These are phyloP conservation scores for Gypsophila paniculata DNA, from an alignment of 179 eudicot genomes.

Conservation along the genomic window DNA sequence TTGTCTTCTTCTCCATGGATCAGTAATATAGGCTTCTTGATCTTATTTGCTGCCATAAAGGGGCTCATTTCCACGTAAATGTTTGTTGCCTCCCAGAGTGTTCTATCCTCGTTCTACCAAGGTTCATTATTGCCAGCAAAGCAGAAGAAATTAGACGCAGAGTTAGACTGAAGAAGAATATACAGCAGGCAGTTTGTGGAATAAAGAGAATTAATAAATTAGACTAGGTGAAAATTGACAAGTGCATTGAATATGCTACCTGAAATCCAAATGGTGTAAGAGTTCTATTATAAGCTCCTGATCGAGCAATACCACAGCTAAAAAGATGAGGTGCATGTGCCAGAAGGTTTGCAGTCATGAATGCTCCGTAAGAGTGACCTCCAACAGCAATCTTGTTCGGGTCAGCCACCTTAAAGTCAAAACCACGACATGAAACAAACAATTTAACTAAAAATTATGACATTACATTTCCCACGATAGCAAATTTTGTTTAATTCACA, in stretches of 20 bases:
- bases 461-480: neutral
- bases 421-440: conserved; percentile 17
- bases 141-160: neutral
- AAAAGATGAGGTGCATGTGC: conserved; percentile 98
- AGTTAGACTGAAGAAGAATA: neutral
- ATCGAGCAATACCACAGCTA: conserved; percentile 88
- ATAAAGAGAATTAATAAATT: neutral
- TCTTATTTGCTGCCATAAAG: conserved; percentile 88
- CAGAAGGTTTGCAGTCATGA: conserved; percentile 93
- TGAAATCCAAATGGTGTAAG: conserved; percentile 98
- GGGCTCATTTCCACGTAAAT: conserved; percentile 95
- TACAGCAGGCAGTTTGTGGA: neutral
- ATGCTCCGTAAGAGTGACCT: conserved; percentile 98
- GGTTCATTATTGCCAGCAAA: conserved; percentile 1
- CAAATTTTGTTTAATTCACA: neutral
- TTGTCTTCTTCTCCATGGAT: conserved; percentile 98
- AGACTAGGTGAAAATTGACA: neutral
- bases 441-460: neutral
- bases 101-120: conserved; percentile 83
- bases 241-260: conserved; percentile 33
- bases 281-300: conserved; percentile 97
- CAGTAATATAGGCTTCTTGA: conserved; percentile 88
- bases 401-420: conserved; percentile 68
- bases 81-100: conserved; percentile 88
- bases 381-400: conserved; percentile 91